Evolutionary conservation across 2,329 filamentous ascomycete species (phyloP), one percentile per base, ranked within the genome.

Genomic region (Colletotrichum liriopes): DNA sequence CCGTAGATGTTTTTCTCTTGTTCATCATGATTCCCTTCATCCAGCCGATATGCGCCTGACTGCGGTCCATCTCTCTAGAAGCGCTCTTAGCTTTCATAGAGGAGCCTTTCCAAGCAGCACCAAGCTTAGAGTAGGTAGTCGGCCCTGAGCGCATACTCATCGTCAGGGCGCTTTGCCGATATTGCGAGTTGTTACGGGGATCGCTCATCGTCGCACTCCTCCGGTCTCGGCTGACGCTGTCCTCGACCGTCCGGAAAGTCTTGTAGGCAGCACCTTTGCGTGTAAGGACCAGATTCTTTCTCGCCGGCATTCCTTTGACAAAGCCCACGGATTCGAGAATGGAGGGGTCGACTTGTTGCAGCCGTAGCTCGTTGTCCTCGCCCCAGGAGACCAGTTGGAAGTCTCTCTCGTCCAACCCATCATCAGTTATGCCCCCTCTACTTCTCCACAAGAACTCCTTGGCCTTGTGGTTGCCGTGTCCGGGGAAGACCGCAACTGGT

Each of bases 341-440:
- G 35, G 90, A 84, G 1, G 90, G 84, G 51, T 94, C 89, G 26
- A 95, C 88, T 59, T 91, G 91, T 78, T 97, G 93, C 37, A 98
- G 86, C 60, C 93, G 92, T 39, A 98, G 85, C 77, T 95, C 90
- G 75, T 93, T 93, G 80, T 98, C 96, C 60, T 93, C 92, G 35
- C 95, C 95, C 95, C 95, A 98, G 0, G 95, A 95, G 0, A 98
- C 94, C 23, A 98, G 86, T 80, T 98, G 95, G 74, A 98, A 98
- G 64, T 98, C 95, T 76, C 96, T 90, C 73, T 95, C 86, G 77
- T 98, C 95, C 56, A 93, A 83, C n/a, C 89, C 88, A 65, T 94
- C 89, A 20, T 90, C 88, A 23, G 89, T 88, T 26, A 92, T 86
- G 20, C 83, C 83, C 47, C 95, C 95, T 67, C 95, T 90, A 59